These are phyloP conservation scores for Thyridium curvatum DNA, from an alignment of 2,329 filamentous ascomycete genomes.

Conservation along the genomic window DNA sequence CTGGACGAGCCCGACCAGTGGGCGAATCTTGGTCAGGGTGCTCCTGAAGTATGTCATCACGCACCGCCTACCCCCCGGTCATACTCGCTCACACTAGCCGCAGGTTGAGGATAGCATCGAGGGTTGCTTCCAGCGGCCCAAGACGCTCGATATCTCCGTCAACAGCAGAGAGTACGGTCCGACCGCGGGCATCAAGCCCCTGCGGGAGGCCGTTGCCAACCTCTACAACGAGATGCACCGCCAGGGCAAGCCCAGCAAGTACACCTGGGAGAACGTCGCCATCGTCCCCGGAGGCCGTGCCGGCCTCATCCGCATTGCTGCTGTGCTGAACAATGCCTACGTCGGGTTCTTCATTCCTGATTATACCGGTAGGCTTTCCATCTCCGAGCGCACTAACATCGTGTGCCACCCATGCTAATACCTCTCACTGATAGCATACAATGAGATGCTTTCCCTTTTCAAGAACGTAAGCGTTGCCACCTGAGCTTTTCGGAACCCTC, in stretches of 20 bases:
- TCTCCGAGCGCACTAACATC: background rate
- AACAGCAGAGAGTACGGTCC: slow-evolving; percentile 85
- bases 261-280: slow-evolving; percentile 96
- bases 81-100: background rate
- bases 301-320: slow-evolving; percentile 89
- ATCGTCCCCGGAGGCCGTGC: slow-evolving; percentile 92
- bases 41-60: slow-evolving; percentile 57
- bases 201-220: slow-evolving; percentile 81
- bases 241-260: slow-evolving; percentile 78
- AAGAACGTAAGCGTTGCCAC: slow-evolving; percentile 59
- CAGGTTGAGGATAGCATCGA: slow-evolving; percentile 82
- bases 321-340: slow-evolving; percentile 87
- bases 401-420: background rate
- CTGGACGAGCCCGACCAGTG: slow-evolving; percentile 73
- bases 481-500: background rate
- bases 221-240: slow-evolving; percentile 93
- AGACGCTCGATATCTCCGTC: slow-evolving; percentile 69
- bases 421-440: slow-evolving; percentile 64
- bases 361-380: slow-evolving; percentile 61
- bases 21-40: slow-evolving; percentile 93
- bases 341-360: slow-evolving; percentile 91
- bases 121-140: slow-evolving; percentile 80
- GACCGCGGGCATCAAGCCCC: slow-evolving; percentile 86
- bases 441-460: slow-evolving; percentile 94
- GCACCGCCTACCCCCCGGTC: no score